Evolutionary conservation across 2,329 filamentous ascomycete genomes (phyloP).

Genomic region (Exophiala dermatitidis): DNA sequence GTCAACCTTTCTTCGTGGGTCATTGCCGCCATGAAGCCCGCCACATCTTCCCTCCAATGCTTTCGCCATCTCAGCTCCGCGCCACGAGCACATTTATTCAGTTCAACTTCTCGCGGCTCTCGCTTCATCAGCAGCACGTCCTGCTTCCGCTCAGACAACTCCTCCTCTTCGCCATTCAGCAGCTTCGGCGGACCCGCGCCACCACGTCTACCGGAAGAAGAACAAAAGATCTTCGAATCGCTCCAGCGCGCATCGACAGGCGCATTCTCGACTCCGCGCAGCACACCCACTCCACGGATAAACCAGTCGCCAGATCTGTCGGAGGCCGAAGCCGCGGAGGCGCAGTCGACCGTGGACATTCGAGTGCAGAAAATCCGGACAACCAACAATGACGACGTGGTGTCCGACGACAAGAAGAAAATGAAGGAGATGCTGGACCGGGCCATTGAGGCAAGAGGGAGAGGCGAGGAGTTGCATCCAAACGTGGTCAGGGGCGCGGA

Average conservation of each 20-base stretch:
- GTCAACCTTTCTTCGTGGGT: too few species aligned
- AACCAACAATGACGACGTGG: background rate
- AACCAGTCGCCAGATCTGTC: constrained; percentile 44
- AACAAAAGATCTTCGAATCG: constrained; percentile 84
- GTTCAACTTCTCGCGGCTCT: background rate
- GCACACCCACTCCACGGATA: constrained; percentile 34
- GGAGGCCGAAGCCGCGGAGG: constrained; percentile 19
- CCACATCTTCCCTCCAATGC: background rate
- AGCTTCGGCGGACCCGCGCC: constrained; percentile 53
- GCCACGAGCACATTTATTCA: constrained; percentile 9
- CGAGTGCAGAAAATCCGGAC: constrained; percentile 15
- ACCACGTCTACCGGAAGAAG: constrained; percentile 75
- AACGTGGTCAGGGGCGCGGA: constrained; percentile 68
- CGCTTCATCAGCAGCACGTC: background rate
- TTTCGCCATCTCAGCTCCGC: constrained; percentile 1
- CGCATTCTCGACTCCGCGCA: constrained; percentile 61
- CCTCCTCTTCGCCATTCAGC: background rate
- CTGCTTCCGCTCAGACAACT: background rate
- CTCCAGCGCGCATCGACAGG: constrained; percentile 72
- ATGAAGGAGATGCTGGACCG: constrained; percentile 30
- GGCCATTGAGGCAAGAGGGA: constrained; percentile 47
- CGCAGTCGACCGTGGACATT: constrained; percentile 25
- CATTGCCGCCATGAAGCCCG: background rate
- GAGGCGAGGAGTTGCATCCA: constrained; percentile 60
- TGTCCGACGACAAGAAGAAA: background rate